Conservation (phyloP, 495 filamentous ascomycete species). For the Penicillium samsonianum region DNA sequence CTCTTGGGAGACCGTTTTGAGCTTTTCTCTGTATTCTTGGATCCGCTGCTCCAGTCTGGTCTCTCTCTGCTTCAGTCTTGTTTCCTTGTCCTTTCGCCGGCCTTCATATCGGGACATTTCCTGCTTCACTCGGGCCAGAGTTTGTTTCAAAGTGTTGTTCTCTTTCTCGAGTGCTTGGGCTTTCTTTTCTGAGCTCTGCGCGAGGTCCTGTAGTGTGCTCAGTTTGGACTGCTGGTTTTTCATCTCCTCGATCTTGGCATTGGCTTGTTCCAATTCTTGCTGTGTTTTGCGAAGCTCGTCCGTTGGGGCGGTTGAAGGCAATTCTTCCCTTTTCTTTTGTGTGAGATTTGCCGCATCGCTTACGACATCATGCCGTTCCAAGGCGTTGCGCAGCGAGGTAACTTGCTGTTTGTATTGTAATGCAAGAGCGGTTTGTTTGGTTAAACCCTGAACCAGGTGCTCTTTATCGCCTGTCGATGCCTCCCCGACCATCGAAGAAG, state of each 20-base stretch:
- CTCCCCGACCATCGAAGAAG: conserved; percentile 53
- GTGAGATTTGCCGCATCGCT: conserved; percentile 42
- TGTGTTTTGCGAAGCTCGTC: conserved; percentile 44
- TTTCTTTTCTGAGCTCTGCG: conserved; percentile 66
- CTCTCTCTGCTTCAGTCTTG: conserved; percentile 51
- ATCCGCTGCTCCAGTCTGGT: conserved; percentile 48
- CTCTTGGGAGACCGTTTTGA: conserved; percentile 39
- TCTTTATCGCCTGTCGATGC: conserved; percentile 49
- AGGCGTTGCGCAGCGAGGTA: conserved; percentile 56
- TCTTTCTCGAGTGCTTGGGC: conserved; percentile 61
- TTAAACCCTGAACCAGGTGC: conserved; percentile 57
- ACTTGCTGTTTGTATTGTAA: conserved; percentile 68
- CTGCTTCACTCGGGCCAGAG: conserved; percentile 53
- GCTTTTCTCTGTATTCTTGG: conserved; percentile 46
- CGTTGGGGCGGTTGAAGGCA: conserved; percentile 43
- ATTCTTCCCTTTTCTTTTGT: conserved; percentile 49
- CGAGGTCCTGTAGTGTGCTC: conserved; percentile 52
- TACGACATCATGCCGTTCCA: conserved; percentile 51
- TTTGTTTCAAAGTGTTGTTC: conserved; percentile 53
- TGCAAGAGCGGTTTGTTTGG: conserved; percentile 67
- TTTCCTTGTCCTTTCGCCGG: conserved; percentile 53
- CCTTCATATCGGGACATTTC: conserved; percentile 55
- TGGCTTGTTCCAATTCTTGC: conserved; percentile 56
- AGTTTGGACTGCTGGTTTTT: conserved; percentile 54
- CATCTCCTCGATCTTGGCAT: conserved; percentile 61